phyloP scores from a whole-genome alignment of 1,139 yeast species.

The Yamadazyma songkhlaensis region DNA sequence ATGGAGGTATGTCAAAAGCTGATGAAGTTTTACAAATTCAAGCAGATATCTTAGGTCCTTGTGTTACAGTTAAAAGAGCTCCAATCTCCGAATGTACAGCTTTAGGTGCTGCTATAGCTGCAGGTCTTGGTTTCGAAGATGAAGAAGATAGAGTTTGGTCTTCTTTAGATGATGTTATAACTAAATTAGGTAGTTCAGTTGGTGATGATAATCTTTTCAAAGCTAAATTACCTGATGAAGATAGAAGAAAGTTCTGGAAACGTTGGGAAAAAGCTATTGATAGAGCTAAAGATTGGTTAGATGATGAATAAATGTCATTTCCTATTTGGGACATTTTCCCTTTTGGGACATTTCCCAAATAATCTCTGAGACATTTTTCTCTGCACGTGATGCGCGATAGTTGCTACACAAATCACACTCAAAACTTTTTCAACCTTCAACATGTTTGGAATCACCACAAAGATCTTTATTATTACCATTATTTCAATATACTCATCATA shows the following conservation, averaged over 20 bases:
- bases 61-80: slow-evolving; percentile 81
- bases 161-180: slow-evolving; percentile 61
- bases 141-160: slow-evolving; percentile 70
- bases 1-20: slow-evolving; percentile 95
- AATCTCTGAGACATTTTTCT: no score
- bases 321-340: no score
- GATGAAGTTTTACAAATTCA: slow-evolving; percentile 93
- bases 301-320: slow-evolving; percentile 24
- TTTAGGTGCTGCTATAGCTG: slow-evolving; percentile 94
- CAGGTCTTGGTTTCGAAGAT: slow-evolving; percentile 69
- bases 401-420: no score
- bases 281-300: slow-evolving; percentile 77
- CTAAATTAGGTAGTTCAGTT: slow-evolving; percentile 29
- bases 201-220: slow-evolving; percentile 44
- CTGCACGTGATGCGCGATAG: no score
- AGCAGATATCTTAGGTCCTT: slow-evolving; percentile 84
- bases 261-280: slow-evolving; percentile 82
- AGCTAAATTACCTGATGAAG: slow-evolving; percentile 58
- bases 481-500: slow-evolving; percentile 35
- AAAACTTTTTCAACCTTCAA: background rate
- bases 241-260: slow-evolving; percentile 64
- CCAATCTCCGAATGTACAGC: slow-evolving; percentile 90
- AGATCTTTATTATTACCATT: slow-evolving; percentile 26
- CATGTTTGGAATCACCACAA: slow-evolving; percentile 14
- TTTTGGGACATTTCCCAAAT: no score